Conservation (phyloP, 208 protist genomes). For the Jaenimonas drosophilae region DNA sequence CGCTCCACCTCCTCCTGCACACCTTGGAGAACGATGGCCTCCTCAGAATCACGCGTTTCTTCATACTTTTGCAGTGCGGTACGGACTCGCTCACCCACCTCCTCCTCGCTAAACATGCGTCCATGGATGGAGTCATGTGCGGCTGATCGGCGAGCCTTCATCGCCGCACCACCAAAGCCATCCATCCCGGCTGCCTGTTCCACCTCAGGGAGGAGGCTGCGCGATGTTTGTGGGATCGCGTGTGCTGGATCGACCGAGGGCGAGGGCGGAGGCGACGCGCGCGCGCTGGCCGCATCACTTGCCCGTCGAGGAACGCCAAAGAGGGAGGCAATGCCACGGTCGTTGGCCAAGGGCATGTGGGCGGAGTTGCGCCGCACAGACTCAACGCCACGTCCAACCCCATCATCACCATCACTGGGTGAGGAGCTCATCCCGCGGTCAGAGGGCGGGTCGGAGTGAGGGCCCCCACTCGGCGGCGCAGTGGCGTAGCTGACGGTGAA, state of each 20-base stretch:
- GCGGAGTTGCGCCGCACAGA: no score
- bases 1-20: constrained; percentile 56
- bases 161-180: no score
- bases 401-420: background rate
- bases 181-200: constrained; percentile 8
- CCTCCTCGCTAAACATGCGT: constrained; percentile 29
- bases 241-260: background rate
- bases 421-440: background rate
- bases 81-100: constrained; percentile 18
- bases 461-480: constrained; percentile 2
- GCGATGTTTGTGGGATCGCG: constrained; percentile 9
- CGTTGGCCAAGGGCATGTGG: no score
- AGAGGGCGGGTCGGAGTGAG: background rate
- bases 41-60: constrained; percentile 49
- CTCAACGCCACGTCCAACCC: no score
- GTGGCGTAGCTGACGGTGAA: constrained; percentile 47
- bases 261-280: background rate
- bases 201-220: constrained; percentile 25
- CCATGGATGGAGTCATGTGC: no score
- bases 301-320: no score
- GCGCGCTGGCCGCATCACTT: no score
- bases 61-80: constrained; percentile 44
- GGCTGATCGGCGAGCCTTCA: no score
- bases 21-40: constrained; percentile 50
- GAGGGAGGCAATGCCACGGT: no score